phyloP scores from a whole-genome alignment of 2,329 filamentous ascomycete species.

The Whalleya microplaca region DNA sequence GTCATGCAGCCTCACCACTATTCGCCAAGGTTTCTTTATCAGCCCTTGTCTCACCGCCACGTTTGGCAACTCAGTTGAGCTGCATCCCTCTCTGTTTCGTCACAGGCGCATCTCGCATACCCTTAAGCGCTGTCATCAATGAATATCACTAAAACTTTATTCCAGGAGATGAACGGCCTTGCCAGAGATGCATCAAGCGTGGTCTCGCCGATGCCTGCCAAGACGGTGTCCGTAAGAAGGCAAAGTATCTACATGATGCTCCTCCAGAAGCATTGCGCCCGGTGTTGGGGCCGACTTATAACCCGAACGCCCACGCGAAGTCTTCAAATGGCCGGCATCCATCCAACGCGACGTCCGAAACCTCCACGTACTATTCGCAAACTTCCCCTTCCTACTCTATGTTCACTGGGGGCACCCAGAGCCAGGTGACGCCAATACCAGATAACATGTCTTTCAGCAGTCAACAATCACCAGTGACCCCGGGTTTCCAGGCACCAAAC shows the following conservation, averaged over 20 bases:
- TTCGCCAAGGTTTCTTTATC: conserved; percentile 27
- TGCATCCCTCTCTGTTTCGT: background rate
- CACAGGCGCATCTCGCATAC: too few relatives aligned
- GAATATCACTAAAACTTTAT: conserved; percentile 20
- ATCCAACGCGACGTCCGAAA: conserved; percentile 52
- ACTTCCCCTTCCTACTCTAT: conserved; percentile 53
- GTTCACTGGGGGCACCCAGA: conserved; percentile 51
- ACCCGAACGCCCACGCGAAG: conserved; percentile 56
- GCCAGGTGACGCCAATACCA: conserved; percentile 49
- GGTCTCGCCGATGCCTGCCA: conserved; percentile 89
- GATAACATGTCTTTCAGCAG: conserved; percentile 60
- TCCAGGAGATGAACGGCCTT: conserved; percentile 91
- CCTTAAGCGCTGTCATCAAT: background rate
- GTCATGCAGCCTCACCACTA: conserved; percentile 43
- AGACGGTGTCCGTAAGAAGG: conserved; percentile 97
- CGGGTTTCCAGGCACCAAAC: conserved; percentile 65
- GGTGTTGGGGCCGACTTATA: conserved; percentile 75
- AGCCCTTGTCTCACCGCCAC: conserved; percentile 24
- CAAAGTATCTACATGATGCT: conserved; percentile 97
- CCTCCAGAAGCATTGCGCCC: conserved; percentile 86
- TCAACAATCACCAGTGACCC: conserved; percentile 75
- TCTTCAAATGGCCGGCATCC: conserved; percentile 52
- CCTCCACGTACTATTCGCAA: conserved; percentile 53
- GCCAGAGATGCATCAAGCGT: conserved; percentile 90
- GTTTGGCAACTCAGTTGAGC: conserved; percentile 21